Evolutionary conservation across 2,329 filamentous ascomycete species (phyloP), one percentile per base, ranked within the genome.

Genomic region (Pseudocercospora crystallina): DNA sequence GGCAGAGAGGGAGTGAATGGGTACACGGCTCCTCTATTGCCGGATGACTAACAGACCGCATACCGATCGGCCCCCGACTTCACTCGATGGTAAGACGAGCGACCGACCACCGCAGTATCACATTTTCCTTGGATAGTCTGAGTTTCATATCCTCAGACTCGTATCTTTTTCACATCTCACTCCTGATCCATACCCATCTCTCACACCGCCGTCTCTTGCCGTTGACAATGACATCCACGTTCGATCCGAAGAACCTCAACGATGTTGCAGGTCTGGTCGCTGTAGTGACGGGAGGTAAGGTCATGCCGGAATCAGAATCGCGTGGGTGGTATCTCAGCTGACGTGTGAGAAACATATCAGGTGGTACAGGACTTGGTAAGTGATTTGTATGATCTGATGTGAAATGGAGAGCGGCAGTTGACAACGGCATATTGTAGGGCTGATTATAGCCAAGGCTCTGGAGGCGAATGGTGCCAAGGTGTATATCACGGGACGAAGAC

Each of bases 401-500:
- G 5, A 13, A 9, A 14, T 35, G n/a, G 31, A 33, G 39, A 12
- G 36, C 13, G 13, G 26, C 32, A 47, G 36, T 26, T 43, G 17
- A 44, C 14, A 35, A 40, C 20, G 20, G 20, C 20, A 26, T 56
- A 56, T 29, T 58, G 56, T 20, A 65, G 64, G 65, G 7, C 51
- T 65, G 13, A 65, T 68, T 43, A 60, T 76, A 36, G 69, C 74
- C 15, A 64, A 69, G 7, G 63, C 74, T 2, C 67, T 77, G n/a
- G 66, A 71, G 69, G 48, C 70, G 63, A 61, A 72, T 62, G 56
- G 73, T 5, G 61, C 67, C 2, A 74, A 73, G 49, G 65, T 77
- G 48, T 76, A 75, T 63, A 67, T 76, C 49, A 71, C 76, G 20
- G 74, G 73, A 36, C 70, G 74, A 33, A 68, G 73, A 17, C 57